A percentile compares a stretch with the other conserved stretches of the same genome.
Conservation (phyloP, 164 flowering plant genomes). For the Aristolochia californica region DNA sequence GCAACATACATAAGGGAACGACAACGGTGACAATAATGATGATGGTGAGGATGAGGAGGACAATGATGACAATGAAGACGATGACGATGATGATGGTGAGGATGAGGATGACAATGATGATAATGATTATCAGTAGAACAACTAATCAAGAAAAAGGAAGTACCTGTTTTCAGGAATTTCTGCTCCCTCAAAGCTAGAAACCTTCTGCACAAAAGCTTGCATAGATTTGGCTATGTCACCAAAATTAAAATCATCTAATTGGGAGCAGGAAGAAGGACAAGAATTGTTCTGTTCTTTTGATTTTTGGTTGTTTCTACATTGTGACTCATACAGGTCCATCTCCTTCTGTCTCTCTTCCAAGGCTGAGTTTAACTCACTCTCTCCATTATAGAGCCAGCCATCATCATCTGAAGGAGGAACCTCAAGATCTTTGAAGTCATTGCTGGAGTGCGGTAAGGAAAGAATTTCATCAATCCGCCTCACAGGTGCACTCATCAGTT, state of each 20-base stretch:
- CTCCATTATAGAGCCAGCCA: slow-evolving; percentile 89
- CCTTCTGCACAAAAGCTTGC: slow-evolving; percentile 65
- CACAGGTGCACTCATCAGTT: slow-evolving; percentile 75
- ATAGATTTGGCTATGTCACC: slow-evolving; percentile 60
- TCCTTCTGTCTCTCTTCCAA: slow-evolving; percentile 74
- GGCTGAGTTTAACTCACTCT: slow-evolving; percentile 75
- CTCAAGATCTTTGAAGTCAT: slow-evolving; percentile 53
- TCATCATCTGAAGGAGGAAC: slow-evolving; percentile 87
- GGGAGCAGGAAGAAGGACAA: slow-evolving; percentile 23
- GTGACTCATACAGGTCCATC: slow-evolving; percentile 59
- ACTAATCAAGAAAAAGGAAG: background rate
- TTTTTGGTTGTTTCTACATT: slow-evolving; percentile 37
- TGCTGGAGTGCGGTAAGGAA: slow-evolving; percentile 40
- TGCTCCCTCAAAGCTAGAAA: slow-evolving; percentile 81
- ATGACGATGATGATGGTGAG: no score
- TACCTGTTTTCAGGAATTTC: slow-evolving; percentile 74
- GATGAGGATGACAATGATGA: no score
- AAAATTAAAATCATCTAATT: slow-evolving; percentile 41
- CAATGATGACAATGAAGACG: no score
- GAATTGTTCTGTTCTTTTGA: slow-evolving; percentile 30
- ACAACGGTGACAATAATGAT: no score
- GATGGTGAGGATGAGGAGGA: no score
- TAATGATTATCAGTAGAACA: no score
- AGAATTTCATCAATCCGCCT: slow-evolving; percentile 85
- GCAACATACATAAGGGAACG: no score